A percentile compares a stretch with the other conserved stretches of the same genome.
Conservation (phyloP, 2,329 filamentous ascomycete genomes). For the Alternaria conjuncta region DNA sequence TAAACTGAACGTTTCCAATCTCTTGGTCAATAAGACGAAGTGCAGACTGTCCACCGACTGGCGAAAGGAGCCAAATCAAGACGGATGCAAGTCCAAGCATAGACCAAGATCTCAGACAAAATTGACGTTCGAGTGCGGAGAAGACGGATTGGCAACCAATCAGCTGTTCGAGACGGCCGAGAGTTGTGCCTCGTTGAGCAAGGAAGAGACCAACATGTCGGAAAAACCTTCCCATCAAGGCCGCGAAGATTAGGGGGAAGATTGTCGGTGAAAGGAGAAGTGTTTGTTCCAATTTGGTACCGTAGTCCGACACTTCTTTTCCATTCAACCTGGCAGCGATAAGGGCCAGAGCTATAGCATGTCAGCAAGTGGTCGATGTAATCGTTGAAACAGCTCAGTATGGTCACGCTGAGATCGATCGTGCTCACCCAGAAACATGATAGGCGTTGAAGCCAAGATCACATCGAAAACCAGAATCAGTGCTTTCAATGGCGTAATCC, state of each 20-base stretch:
- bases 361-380: slow-evolving; percentile 6
- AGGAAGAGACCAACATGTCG: slow-evolving; percentile 33
- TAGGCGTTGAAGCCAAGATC: slow-evolving; percentile 31
- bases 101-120: slow-evolving; percentile 32
- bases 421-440: slow-evolving; percentile 35
- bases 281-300: slow-evolving; percentile 5
- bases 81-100: slow-evolving; percentile 31
- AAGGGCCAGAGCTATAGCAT: slow-evolving; percentile 27
- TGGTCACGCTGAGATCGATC: background rate
- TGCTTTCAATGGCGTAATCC: slow-evolving; percentile 25
- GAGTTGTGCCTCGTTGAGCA: slow-evolving; percentile 37
- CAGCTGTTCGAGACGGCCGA: slow-evolving; percentile 36
- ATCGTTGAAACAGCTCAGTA: background rate
- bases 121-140: slow-evolving; percentile 38
- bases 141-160: slow-evolving; percentile 40
- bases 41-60: slow-evolving; percentile 39
- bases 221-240: slow-evolving; percentile 38
- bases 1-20: slow-evolving; percentile 11
- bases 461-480: slow-evolving; percentile 31
- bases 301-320: slow-evolving; percentile 20
- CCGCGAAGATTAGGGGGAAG: slow-evolving; percentile 39
- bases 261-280: slow-evolving; percentile 35
- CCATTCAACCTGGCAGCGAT: slow-evolving; percentile 30
- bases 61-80: slow-evolving; percentile 37
- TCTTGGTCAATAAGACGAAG: slow-evolving; percentile 33